Conservation (phyloP, 345 rosid species). For the Nephelium lappaceum region DNA sequence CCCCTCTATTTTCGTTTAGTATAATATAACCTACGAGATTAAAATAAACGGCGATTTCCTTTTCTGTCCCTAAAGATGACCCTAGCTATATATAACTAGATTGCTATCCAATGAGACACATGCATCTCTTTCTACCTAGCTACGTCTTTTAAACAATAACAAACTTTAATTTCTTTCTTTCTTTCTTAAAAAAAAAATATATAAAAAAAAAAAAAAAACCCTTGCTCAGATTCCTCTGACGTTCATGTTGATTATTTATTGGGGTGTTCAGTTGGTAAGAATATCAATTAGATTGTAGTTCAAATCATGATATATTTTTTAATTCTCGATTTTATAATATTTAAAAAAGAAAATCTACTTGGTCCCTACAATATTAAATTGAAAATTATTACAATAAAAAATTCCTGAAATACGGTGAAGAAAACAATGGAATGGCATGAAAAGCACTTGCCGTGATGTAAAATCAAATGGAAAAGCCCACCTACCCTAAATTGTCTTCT, state of each 20-base stretch:
- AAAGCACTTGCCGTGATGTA: constrained; percentile 25
- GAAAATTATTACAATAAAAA: not conserved
- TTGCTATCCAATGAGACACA: not conserved
- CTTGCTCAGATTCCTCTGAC: too few species aligned
- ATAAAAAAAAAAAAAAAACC: not conserved
- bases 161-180: not conserved
- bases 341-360: not conserved
- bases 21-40: not conserved
- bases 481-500: constrained; percentile 13
- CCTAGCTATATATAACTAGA: not conserved
- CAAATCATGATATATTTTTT: not conserved
- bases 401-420: constrained; percentile 38
- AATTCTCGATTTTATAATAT: too few species aligned
- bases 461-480: constrained; percentile 25
- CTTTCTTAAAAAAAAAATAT: too few species aligned
- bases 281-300: too few species aligned
- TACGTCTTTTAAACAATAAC: not conserved
- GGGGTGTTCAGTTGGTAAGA: too few species aligned
- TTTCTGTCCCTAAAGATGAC: not conserved
- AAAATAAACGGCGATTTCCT: not conserved
- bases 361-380: not conserved
- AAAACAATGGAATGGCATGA: constrained; percentile 30
- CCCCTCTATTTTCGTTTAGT: not conserved
- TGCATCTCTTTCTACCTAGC: not conserved
- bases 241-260: too few species aligned